Evolutionary conservation across 345 rosid species (phyloP).

Genomic region (Isatis tinctoria): DNA sequence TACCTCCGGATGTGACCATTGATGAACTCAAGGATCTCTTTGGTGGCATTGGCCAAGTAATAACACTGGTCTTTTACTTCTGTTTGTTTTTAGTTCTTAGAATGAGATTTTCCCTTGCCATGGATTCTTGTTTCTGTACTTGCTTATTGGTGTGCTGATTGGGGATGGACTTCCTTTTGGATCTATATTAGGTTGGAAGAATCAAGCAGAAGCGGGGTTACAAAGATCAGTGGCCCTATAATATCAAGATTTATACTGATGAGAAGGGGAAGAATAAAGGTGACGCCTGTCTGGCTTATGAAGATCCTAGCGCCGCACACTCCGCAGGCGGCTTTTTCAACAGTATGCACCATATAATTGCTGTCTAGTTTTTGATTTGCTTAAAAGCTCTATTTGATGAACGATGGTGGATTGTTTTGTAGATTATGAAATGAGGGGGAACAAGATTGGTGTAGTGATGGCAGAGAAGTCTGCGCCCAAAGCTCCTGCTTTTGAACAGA

Average conservation of each 20-base stretch:
- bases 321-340: slow-evolving; percentile 89
- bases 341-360: slow-evolving; percentile 38
- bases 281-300: slow-evolving; percentile 85
- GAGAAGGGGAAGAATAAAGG: slow-evolving; percentile 90
- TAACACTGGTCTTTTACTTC: slow-evolving; percentile 29
- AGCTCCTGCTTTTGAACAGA: slow-evolving; percentile 53
- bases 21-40: slow-evolving; percentile 91
- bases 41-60: slow-evolving; percentile 98
- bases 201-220: slow-evolving; percentile 96
- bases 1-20: slow-evolving; percentile 86
- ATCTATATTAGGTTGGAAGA: slow-evolving; percentile 66
- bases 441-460: slow-evolving; percentile 79
- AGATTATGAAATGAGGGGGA: slow-evolving; percentile 87
- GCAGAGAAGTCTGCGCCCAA: slow-evolving; percentile 90
- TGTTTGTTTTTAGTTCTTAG: not conserved
- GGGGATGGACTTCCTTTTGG: not conserved
- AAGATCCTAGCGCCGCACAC: slow-evolving; percentile 96
- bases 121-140: slow-evolving; percentile 3
- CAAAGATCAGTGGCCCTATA: slow-evolving; percentile 98
- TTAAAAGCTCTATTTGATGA: not conserved
- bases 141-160: slow-evolving; percentile 18
- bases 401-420: slow-evolving; percentile 16
- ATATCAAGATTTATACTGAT: slow-evolving; percentile 89
- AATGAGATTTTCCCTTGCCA: not conserved
- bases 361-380: not conserved